Evolutionary conservation across 2,329 filamentous ascomycete species (phyloP).

Genomic region (Botrytis aclada): DNA sequence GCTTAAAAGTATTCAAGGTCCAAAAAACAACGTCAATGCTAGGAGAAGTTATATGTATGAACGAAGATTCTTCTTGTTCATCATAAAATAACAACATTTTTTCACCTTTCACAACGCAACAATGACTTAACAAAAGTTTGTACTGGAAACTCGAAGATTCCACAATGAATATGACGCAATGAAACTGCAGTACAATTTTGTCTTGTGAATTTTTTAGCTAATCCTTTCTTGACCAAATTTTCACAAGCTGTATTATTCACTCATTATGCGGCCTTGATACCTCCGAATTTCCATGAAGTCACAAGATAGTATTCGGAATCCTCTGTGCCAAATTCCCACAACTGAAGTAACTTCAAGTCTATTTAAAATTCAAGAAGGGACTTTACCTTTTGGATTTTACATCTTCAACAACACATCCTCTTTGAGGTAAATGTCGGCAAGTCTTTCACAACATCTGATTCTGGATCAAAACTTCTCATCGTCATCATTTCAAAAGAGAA

Average conservation of each 20-base stretch:
- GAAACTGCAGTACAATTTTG: background rate
- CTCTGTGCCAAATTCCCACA: background rate
- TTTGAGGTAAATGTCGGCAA: too few species aligned
- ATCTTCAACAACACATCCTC: background rate
- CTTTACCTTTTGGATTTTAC: background rate
- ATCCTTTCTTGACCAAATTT: background rate
- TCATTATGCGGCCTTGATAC: background rate
- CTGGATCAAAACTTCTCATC: fast-evolving
- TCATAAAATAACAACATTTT: background rate
- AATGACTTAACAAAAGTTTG: background rate
- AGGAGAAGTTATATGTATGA: background rate
- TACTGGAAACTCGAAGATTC: background rate
- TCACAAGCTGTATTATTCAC: background rate
- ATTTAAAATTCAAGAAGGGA: background rate
- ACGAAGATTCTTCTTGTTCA: background rate
- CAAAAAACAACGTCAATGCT: too few species aligned
- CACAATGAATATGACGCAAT: background rate
- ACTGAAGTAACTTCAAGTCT: background rate
- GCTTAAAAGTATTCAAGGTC: too few species aligned
- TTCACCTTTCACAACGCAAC: background rate
- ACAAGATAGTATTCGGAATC: background rate
- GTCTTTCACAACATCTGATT: fast-evolving
- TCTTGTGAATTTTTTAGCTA: background rate
- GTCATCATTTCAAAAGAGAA: background rate
- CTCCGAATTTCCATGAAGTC: background rate